phyloP scores from a whole-genome alignment of 2,329 filamentous ascomycete genomes.

The Biscogniauxia sp. region DNA sequence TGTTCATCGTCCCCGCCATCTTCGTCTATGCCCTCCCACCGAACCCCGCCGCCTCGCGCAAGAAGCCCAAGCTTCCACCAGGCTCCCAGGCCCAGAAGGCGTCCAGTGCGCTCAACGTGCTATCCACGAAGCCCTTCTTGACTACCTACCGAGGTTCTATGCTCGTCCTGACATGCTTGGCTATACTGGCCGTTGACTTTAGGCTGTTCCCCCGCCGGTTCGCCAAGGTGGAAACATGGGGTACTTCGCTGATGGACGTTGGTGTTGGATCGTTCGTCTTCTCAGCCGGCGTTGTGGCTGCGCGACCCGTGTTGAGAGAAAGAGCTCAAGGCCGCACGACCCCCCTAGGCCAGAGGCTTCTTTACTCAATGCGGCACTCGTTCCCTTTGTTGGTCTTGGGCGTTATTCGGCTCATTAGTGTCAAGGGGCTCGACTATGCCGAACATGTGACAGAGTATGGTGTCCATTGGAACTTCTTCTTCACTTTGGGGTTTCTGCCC shows the following conservation, averaged over 20 bases:
- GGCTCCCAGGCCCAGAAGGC: constrained; percentile 37
- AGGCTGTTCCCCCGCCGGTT: constrained; percentile 88
- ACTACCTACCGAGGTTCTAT: constrained; percentile 89
- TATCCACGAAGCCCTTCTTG: constrained; percentile 87
- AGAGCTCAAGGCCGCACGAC: constrained; percentile 49
- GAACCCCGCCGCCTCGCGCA: constrained; percentile 41
- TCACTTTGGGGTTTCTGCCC: constrained; percentile 84
- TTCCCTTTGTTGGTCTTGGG: constrained; percentile 80
- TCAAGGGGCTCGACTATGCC: constrained; percentile 93
- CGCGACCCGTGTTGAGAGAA: constrained; percentile 74
- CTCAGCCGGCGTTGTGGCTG: constrained; percentile 86
- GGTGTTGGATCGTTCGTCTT: constrained; percentile 98
- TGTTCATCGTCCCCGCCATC: constrained; percentile 70
- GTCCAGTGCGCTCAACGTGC: constrained; percentile 39
- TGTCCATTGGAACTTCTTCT: constrained; percentile 99
- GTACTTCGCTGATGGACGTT: constrained; percentile 97
- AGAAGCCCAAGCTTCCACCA: constrained; percentile 50
- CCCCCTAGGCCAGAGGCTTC: constrained; percentile 56
- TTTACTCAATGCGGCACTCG: constrained; percentile 72
- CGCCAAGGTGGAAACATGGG: constrained; percentile 99
- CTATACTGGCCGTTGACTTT: constrained; percentile 97
- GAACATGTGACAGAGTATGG: constrained; percentile 98
- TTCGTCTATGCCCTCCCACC: constrained; percentile 57
- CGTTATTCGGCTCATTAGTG: constrained; percentile 75
- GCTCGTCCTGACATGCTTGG: constrained; percentile 85